phyloP scores from a whole-genome alignment of 208 protist species.

The Trypanosoma lewisi region DNA sequence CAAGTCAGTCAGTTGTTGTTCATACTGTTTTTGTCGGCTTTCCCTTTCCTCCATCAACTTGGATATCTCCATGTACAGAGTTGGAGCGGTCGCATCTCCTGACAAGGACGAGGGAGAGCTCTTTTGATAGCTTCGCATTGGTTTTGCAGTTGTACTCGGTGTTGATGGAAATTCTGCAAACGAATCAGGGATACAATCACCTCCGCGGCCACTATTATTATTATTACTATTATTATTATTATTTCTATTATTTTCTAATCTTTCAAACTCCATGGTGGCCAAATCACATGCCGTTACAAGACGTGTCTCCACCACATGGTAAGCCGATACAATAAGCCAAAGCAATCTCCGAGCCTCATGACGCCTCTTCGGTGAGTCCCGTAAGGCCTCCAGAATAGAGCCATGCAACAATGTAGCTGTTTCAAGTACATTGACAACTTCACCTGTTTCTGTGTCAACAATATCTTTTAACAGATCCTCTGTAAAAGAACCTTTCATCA shows the following conservation, averaged over 20 bases:
- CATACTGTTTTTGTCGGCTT: conserved; percentile 16
- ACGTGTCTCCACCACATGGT: conserved; percentile 63
- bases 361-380: conserved; percentile 28
- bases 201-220: background rate
- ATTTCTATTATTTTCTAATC: background rate
- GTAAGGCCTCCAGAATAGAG: conserved; percentile 53
- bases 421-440: conserved; percentile 50
- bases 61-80: background rate
- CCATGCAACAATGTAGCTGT: conserved; percentile 60
- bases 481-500: conserved; percentile 20
- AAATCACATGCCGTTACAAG: conserved; percentile 56
- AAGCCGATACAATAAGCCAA: conserved; percentile 65
- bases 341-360: conserved; percentile 64
- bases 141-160: conserved; percentile 18
- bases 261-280: conserved; percentile 4
- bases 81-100: background rate
- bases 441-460: conserved; percentile 46
- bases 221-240: background rate
- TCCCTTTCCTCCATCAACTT: conserved; percentile 5
- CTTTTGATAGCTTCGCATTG: background rate
- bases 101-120: background rate
- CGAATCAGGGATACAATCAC: background rate
- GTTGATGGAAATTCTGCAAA: conserved; percentile 5
- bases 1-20: conserved; percentile 30
- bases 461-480: conserved; percentile 44